Percentiles rank a stretch among this genome's conserved stretches.
Evolutionary conservation across 345 rosid species (phyloP).

Genomic region (Balakata baccata): DNA sequence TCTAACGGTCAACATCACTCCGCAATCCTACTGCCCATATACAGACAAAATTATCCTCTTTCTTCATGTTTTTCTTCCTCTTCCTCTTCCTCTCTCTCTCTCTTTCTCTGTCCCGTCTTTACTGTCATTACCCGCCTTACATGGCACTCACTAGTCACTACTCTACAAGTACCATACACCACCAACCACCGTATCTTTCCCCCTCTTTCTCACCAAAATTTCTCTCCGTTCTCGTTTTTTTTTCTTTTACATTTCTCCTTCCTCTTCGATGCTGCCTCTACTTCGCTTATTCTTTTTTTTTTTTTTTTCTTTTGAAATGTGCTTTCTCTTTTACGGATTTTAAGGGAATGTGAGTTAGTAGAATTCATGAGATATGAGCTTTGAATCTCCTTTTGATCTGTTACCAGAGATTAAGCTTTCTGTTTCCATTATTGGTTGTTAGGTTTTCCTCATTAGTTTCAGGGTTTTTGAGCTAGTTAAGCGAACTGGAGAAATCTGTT

Average conservation of each 20-base stretch:
- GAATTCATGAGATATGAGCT: neutral
- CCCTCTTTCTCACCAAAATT: neutral
- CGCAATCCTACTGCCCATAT: neutral
- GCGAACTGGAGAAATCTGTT: neutral
- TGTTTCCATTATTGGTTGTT: neutral
- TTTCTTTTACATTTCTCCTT: neutral
- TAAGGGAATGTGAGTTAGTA: neutral
- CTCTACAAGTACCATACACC: neutral
- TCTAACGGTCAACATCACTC: constrained; percentile 1
- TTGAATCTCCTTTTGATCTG: neutral
- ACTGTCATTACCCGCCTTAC: constrained; percentile 5
- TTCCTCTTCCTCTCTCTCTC: neutral
- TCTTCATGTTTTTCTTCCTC: neutral
- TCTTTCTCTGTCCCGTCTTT: neutral
- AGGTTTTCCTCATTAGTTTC: neutral
- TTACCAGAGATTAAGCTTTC: neutral
- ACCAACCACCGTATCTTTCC: constrained; percentile 12
- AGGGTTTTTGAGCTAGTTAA: neutral
- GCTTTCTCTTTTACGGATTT: neutral
- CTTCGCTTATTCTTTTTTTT: neutral
- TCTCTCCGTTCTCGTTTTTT: neutral
- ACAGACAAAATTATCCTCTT: neutral
- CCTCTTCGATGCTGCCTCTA: neutral
- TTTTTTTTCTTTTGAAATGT: neutral
- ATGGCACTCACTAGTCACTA: constrained; percentile 5